Conservation (phyloP, 2,329 filamentous ascomycete species). For the Pestalotiopsis sp. region DNA sequence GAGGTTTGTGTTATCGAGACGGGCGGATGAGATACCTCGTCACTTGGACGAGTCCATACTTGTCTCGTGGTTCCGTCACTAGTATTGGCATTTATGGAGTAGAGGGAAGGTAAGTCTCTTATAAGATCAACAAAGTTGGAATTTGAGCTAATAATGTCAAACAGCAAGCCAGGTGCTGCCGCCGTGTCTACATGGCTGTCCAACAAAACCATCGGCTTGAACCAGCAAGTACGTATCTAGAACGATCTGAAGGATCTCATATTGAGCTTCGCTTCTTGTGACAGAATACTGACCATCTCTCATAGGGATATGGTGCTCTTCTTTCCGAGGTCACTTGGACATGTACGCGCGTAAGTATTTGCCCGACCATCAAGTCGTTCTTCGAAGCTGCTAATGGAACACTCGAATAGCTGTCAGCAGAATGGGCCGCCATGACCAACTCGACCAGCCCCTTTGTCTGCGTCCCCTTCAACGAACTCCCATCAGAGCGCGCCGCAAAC, state of each 20-base stretch:
- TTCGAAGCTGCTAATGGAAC: neutral
- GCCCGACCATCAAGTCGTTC: too few relatives aligned
- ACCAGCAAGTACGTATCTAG: slow-evolving; percentile 21
- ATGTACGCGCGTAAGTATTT: slow-evolving; percentile 37
- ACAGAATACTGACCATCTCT: neutral
- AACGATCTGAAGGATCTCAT: too few relatives aligned
- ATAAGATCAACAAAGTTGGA: neutral
- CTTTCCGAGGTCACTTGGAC: slow-evolving; percentile 47
- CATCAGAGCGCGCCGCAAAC: slow-evolving; percentile 31
- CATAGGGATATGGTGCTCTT: slow-evolving; percentile 41
- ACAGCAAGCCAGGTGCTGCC: slow-evolving; percentile 47
- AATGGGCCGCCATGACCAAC: slow-evolving; percentile 42
- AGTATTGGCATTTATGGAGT: slow-evolving; percentile 47
- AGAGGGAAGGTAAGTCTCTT: slow-evolving; percentile 39
- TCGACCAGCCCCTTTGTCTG: slow-evolving; percentile 37
- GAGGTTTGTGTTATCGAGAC: slow-evolving; percentile 45
- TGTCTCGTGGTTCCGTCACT: slow-evolving; percentile 39
- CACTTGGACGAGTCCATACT: slow-evolving; percentile 45
- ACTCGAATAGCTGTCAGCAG: slow-evolving; percentile 35
- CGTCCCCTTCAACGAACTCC: slow-evolving; percentile 45
- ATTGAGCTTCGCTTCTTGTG: too few relatives aligned
- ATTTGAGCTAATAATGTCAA: neutral
- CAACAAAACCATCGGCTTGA: slow-evolving; percentile 44
- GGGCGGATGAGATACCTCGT: slow-evolving; percentile 44
- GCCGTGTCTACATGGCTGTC: slow-evolving; percentile 47